Percentiles rank a stretch among this genome's conserved stretches.
Conservation (phyloP, 2,329 filamentous ascomycete genomes). For the Cercospora berteroae region DNA sequence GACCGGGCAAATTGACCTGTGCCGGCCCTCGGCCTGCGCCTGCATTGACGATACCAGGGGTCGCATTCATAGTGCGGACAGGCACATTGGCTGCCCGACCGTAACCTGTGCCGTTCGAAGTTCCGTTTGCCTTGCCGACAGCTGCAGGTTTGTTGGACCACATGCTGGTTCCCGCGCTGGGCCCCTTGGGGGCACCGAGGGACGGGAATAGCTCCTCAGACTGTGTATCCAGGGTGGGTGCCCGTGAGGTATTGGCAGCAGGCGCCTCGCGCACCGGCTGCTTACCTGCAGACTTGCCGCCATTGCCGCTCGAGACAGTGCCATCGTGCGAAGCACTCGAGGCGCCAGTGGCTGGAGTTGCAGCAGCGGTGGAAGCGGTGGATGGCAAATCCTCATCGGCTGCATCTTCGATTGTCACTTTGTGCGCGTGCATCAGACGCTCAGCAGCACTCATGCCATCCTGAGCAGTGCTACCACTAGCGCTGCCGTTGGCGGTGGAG, state of each 20-base stretch:
- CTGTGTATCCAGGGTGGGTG: slow-evolving; percentile 67
- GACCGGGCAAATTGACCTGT: slow-evolving; percentile 74
- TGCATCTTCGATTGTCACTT: slow-evolving; percentile 73
- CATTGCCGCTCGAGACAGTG: slow-evolving; percentile 48
- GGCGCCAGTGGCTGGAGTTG: slow-evolving; percentile 47
- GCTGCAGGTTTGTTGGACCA: slow-evolving; percentile 70
- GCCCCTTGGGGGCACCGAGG: slow-evolving; percentile 70
- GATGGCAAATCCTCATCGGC: slow-evolving; percentile 73
- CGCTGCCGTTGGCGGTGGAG: slow-evolving; percentile 26
- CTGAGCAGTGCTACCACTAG: slow-evolving; percentile 19
- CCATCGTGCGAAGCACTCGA: slow-evolving; percentile 40
- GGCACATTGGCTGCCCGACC: slow-evolving; percentile 48
- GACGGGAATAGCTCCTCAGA: slow-evolving; percentile 94
- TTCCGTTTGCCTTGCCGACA: slow-evolving; percentile 47
- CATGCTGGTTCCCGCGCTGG: slow-evolving; percentile 62
- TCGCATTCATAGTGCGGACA: slow-evolving; percentile 63
- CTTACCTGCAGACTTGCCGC: slow-evolving; percentile 66
- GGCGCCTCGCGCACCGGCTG: slow-evolving; percentile 57
- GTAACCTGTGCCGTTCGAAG: slow-evolving; percentile 48
- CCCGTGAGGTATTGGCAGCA: slow-evolving; percentile 30
- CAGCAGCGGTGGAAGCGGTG: slow-evolving; percentile 48
- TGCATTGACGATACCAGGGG: slow-evolving; percentile 54
- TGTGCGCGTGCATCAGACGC: slow-evolving; percentile 55
- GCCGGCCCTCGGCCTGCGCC: slow-evolving; percentile 43
- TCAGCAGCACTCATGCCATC: slow-evolving; percentile 50